Base-by-base conservation (phyloP, 169 alveolate species). In the Cryptosporidium ryanae region DNA sequence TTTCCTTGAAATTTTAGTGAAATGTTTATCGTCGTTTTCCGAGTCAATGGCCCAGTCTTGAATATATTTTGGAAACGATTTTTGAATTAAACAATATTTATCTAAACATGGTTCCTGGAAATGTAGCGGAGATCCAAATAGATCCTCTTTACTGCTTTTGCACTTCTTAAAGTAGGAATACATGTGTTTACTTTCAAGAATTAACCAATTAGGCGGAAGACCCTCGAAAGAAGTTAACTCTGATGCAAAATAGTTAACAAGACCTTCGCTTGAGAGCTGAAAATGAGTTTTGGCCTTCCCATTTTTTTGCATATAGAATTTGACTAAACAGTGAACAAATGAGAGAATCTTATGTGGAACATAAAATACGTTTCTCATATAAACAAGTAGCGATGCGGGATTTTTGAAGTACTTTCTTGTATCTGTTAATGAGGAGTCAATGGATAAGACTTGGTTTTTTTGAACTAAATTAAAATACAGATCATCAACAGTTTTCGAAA, bases 101-200 rank as follows among this genome's bases (percentile, higher is more conserved):
- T 23, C 18, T 12, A 50, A 15, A 17, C 83, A 68, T 32, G 83
- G 83, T 68, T 68, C 83, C 7, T 6, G 55, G 52, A 52, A 68
- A 18, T 61, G 27, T 21, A n/a, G 13, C 5, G 63, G 13, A 5
- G 44, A 17, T 61, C 34, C 29, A 61, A 6, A 31, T 15, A 61
- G 18, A 1, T 61, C 13, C 8, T 38, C 1, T 38, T 38, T 38
- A 15, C 29, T 15, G 2, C 59, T 32, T 32, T 55, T 2, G 29
- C 71, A 76, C 3, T 61, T 61, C 10, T 61, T 61, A 57, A 67
- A 76, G 29, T 44, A 12, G 31, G 63, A 49, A n/a, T 10, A 18
- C 38, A 70, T 21, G 1, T 50, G 64, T 15, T 55, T 44, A 21
- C 32, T 52, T 23, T 76, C 63, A 25, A 34, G 21, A 29, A 25